Evolutionary conservation across 2,329 filamentous ascomycete species (phyloP).

Genomic region (Talaromyces verruculosus): DNA sequence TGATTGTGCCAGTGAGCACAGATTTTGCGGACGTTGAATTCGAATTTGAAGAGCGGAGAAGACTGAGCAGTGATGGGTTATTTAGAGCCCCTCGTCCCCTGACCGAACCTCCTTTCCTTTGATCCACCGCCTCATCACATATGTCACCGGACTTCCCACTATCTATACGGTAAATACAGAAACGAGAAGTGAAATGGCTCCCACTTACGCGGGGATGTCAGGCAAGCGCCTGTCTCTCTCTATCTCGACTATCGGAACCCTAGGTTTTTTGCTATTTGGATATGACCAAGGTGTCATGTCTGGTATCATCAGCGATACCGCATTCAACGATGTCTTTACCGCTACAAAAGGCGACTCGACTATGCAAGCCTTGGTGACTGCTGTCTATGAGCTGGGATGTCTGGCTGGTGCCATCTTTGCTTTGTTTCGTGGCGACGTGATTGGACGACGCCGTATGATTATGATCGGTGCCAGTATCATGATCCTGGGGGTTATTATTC

Average conservation of each 20-base stretch:
- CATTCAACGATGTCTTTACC: slow-evolving; percentile 37
- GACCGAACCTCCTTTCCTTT: not conserved
- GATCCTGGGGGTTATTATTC: slow-evolving; percentile 43
- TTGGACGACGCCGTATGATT: slow-evolving; percentile 48
- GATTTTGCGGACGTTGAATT: not conserved
- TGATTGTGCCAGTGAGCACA: slow-evolving; percentile 6
- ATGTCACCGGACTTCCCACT: not conserved
- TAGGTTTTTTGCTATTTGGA: slow-evolving; percentile 63
- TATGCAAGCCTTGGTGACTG: slow-evolving; percentile 51
- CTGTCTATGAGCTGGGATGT: slow-evolving; percentile 50
- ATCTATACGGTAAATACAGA: not conserved
- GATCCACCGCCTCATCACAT: not conserved
- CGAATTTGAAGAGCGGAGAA: not conserved
- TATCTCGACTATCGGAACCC: slow-evolving; percentile 49
- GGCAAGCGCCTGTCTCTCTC: slow-evolving; percentile 47
- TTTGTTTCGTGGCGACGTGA: slow-evolving; percentile 36
- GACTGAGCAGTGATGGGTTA: not conserved
- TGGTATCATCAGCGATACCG: slow-evolving; percentile 56
- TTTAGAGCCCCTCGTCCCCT: not conserved
- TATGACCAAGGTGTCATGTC: slow-evolving; percentile 68
- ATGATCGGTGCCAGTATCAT: slow-evolving; percentile 58
- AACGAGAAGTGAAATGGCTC: slow-evolving; percentile 45
- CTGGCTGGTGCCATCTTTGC: slow-evolving; percentile 40
- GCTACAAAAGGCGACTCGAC: slow-evolving; percentile 41
- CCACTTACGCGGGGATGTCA: slow-evolving; percentile 59